Conservation (phyloP, 768 basidiomycete genomes). For the Pholiota microspora region DNA sequence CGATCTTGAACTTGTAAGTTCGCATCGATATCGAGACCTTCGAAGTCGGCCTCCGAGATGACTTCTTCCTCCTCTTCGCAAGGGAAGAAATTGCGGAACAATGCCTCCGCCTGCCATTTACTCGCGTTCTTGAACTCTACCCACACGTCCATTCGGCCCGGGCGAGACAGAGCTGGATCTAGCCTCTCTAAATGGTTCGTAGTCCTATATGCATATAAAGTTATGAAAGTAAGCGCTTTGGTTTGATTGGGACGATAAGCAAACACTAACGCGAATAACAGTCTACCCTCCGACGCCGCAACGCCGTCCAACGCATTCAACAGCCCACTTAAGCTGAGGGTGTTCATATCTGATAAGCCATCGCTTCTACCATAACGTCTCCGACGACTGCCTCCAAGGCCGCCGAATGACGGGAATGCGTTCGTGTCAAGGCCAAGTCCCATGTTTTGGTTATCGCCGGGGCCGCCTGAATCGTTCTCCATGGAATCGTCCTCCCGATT, state of each 20-base stretch:
- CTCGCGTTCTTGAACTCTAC: conserved; percentile 87
- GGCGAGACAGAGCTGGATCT: conserved; percentile 88
- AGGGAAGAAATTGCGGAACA: conserved; percentile 92
- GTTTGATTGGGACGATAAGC: neutral
- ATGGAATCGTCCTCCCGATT: conserved; percentile 51
- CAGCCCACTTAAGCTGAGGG: conserved; percentile 76
- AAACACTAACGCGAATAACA: conserved; percentile 79
- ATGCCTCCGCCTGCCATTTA: conserved; percentile 80
- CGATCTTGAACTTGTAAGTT: conserved; percentile 14
- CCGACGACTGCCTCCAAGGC: neutral
- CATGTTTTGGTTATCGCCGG: neutral
- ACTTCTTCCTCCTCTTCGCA: conserved; percentile 50
- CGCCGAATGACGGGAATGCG: conserved; percentile 9
- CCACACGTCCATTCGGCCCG: conserved; percentile 92
- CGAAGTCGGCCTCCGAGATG: conserved; percentile 14
- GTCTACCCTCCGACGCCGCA: conserved; percentile 81
- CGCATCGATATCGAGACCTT: conserved; percentile 18
- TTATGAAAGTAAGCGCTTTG: no score
- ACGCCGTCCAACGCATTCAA: conserved; percentile 87
- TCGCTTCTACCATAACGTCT: conserved; percentile 14
- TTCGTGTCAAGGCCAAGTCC: conserved; percentile 37
- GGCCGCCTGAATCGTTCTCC: neutral
- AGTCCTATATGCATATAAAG: conserved; percentile 49
- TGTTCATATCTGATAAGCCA: conserved; percentile 71
- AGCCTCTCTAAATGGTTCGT: conserved; percentile 91